Evolutionary conservation across 1,139 yeast species (phyloP).

Genomic region (Geotrichum citri-aurantii): DNA sequence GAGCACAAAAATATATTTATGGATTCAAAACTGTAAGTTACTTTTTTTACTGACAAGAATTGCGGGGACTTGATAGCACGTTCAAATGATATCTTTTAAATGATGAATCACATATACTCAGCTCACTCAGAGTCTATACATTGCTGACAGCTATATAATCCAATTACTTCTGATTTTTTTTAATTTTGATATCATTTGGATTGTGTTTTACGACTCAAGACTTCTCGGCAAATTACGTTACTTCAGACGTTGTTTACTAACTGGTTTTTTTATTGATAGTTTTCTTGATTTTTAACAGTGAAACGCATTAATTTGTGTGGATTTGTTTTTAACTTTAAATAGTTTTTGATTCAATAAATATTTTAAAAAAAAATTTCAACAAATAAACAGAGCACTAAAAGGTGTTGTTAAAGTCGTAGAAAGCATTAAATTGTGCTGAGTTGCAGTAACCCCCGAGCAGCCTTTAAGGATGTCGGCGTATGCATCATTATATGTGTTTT

Average conservation of each 20-base stretch:
- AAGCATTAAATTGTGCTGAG: background rate
- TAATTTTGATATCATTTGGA: background rate
- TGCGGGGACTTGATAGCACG: too few relatives aligned
- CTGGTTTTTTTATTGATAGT: background rate
- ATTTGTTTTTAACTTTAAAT: background rate
- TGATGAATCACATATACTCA: conserved; percentile 23
- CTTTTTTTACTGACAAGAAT: background rate
- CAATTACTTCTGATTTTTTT: conserved; percentile 3
- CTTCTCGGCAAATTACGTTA: background rate
- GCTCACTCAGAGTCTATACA: conserved; percentile 25
- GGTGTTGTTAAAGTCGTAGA: background rate
- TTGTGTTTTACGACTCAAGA: background rate
- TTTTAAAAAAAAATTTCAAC: background rate
- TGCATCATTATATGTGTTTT: background rate
- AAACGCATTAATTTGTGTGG: background rate
- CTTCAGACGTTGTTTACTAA: background rate
- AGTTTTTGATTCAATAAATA: background rate
- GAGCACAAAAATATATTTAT: background rate
- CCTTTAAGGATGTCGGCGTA: conserved; percentile 5
- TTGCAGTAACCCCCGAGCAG: conserved; percentile 5
- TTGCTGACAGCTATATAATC: conserved; percentile 13
- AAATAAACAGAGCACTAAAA: too few relatives aligned
- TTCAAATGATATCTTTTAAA: too few relatives aligned
- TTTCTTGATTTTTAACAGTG: background rate
- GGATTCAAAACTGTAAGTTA: background rate